phyloP scores from a whole-genome alignment of 192 early-diverging fungal genomes.

The Coemansia sp. region DNA sequence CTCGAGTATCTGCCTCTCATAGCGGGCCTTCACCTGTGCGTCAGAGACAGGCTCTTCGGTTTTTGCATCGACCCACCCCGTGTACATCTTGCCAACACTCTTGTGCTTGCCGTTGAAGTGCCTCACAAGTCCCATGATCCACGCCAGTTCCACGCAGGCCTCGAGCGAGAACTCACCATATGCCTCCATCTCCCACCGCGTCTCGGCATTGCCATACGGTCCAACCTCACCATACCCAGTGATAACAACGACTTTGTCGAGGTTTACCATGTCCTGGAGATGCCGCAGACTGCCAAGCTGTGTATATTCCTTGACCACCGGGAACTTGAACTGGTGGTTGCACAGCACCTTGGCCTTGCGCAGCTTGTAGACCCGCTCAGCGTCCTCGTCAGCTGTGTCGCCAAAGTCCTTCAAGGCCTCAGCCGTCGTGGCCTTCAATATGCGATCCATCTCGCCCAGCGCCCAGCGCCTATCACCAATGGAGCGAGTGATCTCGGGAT shows the following conservation, averaged over 20 bases:
- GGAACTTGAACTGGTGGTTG: slow-evolving; percentile 91
- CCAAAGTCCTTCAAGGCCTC: slow-evolving; percentile 26
- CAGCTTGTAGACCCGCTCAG: slow-evolving; percentile 28
- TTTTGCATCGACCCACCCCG: slow-evolving; percentile 90
- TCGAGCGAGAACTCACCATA: slow-evolving; percentile 59
- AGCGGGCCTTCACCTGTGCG: slow-evolving; percentile 81
- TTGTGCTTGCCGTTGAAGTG: slow-evolving; percentile 82
- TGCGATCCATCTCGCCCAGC: slow-evolving; percentile 8
- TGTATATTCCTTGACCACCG: slow-evolving; percentile 61
- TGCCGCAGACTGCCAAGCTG: slow-evolving; percentile 65
- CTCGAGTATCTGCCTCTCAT: slow-evolving; percentile 85
- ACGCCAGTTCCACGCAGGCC: slow-evolving; percentile 92
- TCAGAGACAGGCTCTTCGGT: slow-evolving; percentile 85
- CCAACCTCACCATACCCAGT: slow-evolving; percentile 93
- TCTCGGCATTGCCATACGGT: slow-evolving; percentile 85
- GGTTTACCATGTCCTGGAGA: slow-evolving; percentile 76
- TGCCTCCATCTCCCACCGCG: slow-evolving; percentile 96
- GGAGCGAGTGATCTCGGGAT: slow-evolving; percentile 10
- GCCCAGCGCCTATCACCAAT: slow-evolving; percentile 6
- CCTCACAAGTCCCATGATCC: slow-evolving; percentile 95
- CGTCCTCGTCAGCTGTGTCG: slow-evolving; percentile 1
- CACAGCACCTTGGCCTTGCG: slow-evolving; percentile 63
- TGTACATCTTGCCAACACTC: slow-evolving; percentile 63
- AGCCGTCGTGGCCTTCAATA: slow-evolving; percentile 5
- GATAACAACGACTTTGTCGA: slow-evolving; percentile 87